phyloP scores from a whole-genome alignment of 164 flowering plant species.

The Chimonanthus praecox region DNA sequence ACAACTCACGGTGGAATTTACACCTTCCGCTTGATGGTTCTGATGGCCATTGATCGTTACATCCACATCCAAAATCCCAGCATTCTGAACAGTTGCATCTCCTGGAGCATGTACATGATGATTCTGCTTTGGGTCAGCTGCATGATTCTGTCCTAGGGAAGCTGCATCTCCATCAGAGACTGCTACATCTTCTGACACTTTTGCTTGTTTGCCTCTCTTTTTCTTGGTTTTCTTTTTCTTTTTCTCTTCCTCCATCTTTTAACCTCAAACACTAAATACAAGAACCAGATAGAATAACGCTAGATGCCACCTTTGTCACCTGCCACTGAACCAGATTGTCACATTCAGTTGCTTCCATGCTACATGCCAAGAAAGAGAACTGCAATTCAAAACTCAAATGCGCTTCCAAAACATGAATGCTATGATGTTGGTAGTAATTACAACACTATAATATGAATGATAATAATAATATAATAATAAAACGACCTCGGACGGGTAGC shows the following conservation, averaged over 20 bases:
- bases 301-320: not conserved
- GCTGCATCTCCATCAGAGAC: constrained; percentile 13
- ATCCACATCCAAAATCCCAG: constrained; percentile 17
- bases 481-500: too few relatives aligned
- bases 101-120: constrained; percentile 11
- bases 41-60: constrained; percentile 16
- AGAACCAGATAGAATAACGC: not conserved
- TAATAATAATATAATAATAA: too few relatives aligned
- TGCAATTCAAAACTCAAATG: too few relatives aligned
- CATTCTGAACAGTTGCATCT: constrained; percentile 9
- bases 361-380: not conserved
- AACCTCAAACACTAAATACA: not conserved
- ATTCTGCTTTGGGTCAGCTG: constrained; percentile 14
- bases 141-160: constrained; percentile 16
- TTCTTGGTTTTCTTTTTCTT: constrained; percentile 56
- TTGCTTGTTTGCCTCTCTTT: constrained; percentile 47
- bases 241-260: constrained; percentile 40
- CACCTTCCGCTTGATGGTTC: constrained; percentile 14
- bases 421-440: too few relatives aligned
- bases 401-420: not conserved
- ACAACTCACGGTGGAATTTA: constrained; percentile 17
- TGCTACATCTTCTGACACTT: constrained; percentile 18
- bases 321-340: not conserved
- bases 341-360: not conserved
- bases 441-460: too few relatives aligned